Evolutionary conservation across 2,329 filamentous ascomycete species (phyloP).

Genomic region (Pleoardoris graminearum): DNA sequence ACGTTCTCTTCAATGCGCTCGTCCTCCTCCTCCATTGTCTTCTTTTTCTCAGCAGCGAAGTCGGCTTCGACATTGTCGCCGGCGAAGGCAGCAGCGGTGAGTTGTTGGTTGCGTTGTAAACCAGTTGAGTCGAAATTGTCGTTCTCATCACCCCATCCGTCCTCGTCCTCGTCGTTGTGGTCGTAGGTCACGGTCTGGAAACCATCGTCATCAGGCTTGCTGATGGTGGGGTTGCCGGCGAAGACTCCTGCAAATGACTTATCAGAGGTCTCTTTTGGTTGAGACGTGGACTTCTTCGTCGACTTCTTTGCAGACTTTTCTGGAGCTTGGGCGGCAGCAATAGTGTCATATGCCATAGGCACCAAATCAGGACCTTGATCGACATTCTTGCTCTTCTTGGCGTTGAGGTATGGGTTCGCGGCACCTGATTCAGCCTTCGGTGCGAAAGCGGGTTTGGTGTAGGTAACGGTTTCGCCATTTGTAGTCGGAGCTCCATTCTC

Average conservation of each 20-base stretch:
- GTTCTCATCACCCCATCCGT: constrained; percentile 40
- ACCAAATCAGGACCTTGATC: constrained; percentile 19
- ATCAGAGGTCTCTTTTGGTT: constrained; percentile 23
- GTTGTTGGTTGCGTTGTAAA: constrained; percentile 59
- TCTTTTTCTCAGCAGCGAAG: constrained; percentile 79
- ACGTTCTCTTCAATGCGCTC: constrained; percentile 74
- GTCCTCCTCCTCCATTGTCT: constrained; percentile 72
- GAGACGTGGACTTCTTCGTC: constrained; percentile 22
- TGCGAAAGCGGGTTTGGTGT: constrained; percentile 11
- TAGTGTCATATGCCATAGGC: constrained; percentile 18
- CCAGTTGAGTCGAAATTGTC: constrained; percentile 46
- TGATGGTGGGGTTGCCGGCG: constrained; percentile 36
- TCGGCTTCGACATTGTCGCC: constrained; percentile 79
- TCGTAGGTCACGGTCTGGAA: constrained; percentile 50
- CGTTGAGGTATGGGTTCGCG: constrained; percentile 42
- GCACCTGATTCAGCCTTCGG: constrained; percentile 14
- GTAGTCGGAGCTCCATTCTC: constrained; percentile 26
- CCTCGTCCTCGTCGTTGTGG: constrained; percentile 31
- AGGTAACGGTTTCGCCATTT: constrained; percentile 34
- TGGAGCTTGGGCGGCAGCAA: constrained; percentile 4
- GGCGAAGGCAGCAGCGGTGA: constrained; percentile 84
- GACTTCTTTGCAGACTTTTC: constrained; percentile 15
- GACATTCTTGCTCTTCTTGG: constrained; percentile 33
- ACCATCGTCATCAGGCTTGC: constrained; percentile 46
- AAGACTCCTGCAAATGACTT: constrained; percentile 20